Conservation (phyloP, 306 rosid species). For the Neltuma alba region DNA sequence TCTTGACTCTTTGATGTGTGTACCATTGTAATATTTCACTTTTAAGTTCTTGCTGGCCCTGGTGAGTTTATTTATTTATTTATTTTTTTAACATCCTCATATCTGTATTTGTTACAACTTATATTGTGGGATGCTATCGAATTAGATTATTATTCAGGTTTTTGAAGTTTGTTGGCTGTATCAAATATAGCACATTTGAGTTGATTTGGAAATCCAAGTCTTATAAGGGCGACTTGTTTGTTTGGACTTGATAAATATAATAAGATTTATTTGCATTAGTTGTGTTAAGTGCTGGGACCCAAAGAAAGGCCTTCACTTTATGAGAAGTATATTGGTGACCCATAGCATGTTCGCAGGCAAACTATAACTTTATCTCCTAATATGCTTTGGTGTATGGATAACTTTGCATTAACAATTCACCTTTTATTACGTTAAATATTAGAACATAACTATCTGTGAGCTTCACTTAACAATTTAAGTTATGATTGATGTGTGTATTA, state of each 20-base stretch:
- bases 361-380: background rate
- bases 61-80: constrained; percentile 15
- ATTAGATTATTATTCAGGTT: background rate
- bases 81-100: background rate
- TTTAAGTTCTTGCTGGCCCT: constrained; percentile 24
- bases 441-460: background rate
- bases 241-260: background rate
- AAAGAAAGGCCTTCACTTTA: background rate
- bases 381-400: background rate
- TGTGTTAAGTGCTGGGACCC: background rate
- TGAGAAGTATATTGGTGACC: background rate
- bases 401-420: background rate
- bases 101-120: background rate
- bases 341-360: background rate
- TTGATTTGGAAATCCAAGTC: background rate
- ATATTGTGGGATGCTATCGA: background rate
- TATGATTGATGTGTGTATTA: background rate
- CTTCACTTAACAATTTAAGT: background rate
- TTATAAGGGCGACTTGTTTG: background rate
- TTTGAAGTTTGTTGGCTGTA: background rate
- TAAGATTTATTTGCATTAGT: background rate
- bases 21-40: constrained; percentile 13
- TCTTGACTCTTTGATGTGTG: constrained; percentile 21
- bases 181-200: background rate
- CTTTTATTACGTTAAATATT: background rate